Evolutionary conservation across 257 asterid genomes (phyloP).

Genomic region (Solanum lignicaule): DNA sequence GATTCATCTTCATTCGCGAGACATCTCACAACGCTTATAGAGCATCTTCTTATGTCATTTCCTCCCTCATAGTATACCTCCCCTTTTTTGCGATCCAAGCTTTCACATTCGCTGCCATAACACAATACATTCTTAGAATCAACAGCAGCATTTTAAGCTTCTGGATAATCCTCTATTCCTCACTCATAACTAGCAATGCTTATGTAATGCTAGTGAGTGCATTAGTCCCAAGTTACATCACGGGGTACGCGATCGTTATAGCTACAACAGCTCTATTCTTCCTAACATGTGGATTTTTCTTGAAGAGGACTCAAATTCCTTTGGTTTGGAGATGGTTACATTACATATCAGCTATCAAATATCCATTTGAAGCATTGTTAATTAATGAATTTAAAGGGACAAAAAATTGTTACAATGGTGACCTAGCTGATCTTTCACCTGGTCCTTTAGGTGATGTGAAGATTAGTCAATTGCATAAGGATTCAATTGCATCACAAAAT

Average conservation of each 20-base stretch:
- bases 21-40: conserved; percentile 81
- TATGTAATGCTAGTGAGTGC: conserved; percentile 40
- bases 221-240: conserved; percentile 73
- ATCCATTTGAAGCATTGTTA: conserved; percentile 79
- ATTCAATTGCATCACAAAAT: conserved; percentile 13
- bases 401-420: conserved; percentile 42
- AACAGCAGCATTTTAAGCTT: conserved; percentile 32
- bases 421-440: conserved; percentile 43
- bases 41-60: conserved; percentile 70
- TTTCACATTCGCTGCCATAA: conserved; percentile 63
- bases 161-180: conserved; percentile 70
- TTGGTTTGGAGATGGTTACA: conserved; percentile 70
- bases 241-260: conserved; percentile 81
- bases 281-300: conserved; percentile 80
- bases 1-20: conserved; percentile 83
- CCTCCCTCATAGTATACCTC: conserved; percentile 80
- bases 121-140: conserved; percentile 42
- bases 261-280: conserved; percentile 90
- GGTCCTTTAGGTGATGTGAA: conserved; percentile 70
- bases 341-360: conserved; percentile 78
- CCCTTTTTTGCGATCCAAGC: conserved; percentile 80
- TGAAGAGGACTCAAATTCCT: conserved; percentile 66
- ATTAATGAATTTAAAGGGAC: conserved; percentile 68
- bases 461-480: conserved; percentile 53
- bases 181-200: too few relatives aligned